Percentiles rank a stretch among this genome's conserved stretches.
phyloP scores from a whole-genome alignment of 108 stramenopile genomes.

The Parietichytrium sp. region DNA sequence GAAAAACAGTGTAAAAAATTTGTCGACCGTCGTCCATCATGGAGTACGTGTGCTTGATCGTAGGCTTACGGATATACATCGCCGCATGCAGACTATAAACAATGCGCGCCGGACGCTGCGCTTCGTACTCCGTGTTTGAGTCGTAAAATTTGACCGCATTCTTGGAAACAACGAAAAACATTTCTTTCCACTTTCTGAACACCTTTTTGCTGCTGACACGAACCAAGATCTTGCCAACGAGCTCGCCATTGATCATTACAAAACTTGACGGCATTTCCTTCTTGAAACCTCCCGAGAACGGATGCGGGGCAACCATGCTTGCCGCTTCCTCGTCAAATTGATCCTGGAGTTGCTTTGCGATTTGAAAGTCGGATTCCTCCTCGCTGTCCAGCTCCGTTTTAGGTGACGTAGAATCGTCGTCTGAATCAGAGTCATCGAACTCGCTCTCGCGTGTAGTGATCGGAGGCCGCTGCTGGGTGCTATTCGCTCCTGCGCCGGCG shows the following conservation, averaged over 20 bases:
- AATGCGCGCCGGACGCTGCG: not conserved
- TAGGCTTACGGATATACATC: not conserved
- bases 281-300: not conserved
- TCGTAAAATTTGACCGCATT: not conserved
- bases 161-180: not conserved
- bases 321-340: not conserved
- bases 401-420: no score
- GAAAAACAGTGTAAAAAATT: not conserved
- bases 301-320: not conserved
- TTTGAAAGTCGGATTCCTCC: not conserved
- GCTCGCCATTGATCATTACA: not conserved
- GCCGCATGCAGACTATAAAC: not conserved
- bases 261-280: not conserved
- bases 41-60: not conserved
- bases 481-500: no score
- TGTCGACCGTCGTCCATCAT: not conserved
- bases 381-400: conserved; percentile 36
- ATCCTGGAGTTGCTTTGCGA: not conserved
- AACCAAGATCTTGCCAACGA: conserved; percentile 5
- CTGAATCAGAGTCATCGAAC: no score
- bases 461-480: no score
- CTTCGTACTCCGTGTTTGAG: conserved; percentile 1
- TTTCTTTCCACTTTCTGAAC: conserved; percentile 31
- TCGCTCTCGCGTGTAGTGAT: no score
- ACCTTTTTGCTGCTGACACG: conserved; percentile 18